A percentile compares a stretch with the other conserved stretches of the same genome.
phyloP scores from a whole-genome alignment of 140 eudicot species.

The Oenanthe javanica region DNA sequence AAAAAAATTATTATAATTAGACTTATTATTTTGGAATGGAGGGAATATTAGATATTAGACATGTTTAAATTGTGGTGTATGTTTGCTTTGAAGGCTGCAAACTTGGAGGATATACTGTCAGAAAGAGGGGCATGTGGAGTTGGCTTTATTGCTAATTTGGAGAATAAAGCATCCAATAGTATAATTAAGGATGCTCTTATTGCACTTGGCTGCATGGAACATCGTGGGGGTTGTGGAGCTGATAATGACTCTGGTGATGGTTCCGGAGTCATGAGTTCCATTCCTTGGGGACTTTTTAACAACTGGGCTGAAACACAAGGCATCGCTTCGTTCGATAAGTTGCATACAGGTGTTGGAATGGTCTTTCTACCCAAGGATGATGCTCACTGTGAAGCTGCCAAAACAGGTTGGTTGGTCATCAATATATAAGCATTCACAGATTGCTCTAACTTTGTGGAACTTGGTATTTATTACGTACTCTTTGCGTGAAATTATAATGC shows the following conservation, averaged over 20 bases:
- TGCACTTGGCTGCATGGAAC: constrained; percentile 99
- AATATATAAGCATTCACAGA: neutral
- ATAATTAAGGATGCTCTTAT: constrained; percentile 93
- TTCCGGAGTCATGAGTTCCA: constrained; percentile 87
- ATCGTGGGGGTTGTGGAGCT: constrained; percentile 98
- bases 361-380: constrained; percentile 76
- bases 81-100: constrained; percentile 54
- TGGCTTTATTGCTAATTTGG: constrained; percentile 94
- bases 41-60: neutral
- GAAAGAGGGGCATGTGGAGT: constrained; percentile 98
- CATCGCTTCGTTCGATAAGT: constrained; percentile 54
- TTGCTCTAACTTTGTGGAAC: neutral
- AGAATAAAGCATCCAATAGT: constrained; percentile 77
- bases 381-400: constrained; percentile 55
- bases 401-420: constrained; percentile 43
- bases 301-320: constrained; percentile 87
- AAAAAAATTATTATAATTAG: too few relatives aligned
- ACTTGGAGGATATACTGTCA: constrained; percentile 81
- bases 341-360: constrained; percentile 99
- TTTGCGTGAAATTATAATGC: neutral
- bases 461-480: neutral
- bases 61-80: constrained; percentile 9
- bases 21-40: too few relatives aligned
- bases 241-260: constrained; percentile 99
- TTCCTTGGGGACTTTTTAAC: constrained; percentile 89